Evolutionary conservation across 768 basidiomycete species (phyloP).

Genomic region (Grammothele lineata): DNA sequence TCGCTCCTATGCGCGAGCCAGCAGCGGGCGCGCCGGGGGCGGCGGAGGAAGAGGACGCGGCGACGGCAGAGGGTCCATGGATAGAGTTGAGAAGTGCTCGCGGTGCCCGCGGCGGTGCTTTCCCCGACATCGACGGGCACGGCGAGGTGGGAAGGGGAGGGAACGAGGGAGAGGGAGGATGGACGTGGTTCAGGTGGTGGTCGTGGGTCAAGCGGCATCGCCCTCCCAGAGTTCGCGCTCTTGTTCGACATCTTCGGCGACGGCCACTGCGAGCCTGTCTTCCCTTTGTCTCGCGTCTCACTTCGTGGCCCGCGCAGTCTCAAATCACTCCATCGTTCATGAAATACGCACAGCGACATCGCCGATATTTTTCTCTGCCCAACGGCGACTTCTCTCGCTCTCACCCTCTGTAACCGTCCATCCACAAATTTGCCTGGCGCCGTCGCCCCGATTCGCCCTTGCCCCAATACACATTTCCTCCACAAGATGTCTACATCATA

Average conservation of each 20-base stretch:
- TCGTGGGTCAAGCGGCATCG: slow-evolving; percentile 19
- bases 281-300: background rate
- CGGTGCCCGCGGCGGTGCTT: slow-evolving; percentile 72
- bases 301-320: background rate
- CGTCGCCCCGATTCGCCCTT: no score
- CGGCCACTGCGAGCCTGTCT: slow-evolving; percentile 11
- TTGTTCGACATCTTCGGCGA: slow-evolving; percentile 15
- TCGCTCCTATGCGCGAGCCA: slow-evolving; percentile 43
- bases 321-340: slow-evolving; percentile 9
- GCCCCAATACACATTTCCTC: no score
- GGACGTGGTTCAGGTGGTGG: slow-evolving; percentile 18
- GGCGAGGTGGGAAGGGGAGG: slow-evolving; percentile 6
- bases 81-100: slow-evolving; percentile 57
- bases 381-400: background rate
- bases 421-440: no score
- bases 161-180: background rate
- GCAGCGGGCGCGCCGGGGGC: slow-evolving; percentile 26
- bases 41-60: slow-evolving; percentile 30
- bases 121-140: slow-evolving; percentile 59
- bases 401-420: no score
- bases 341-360: slow-evolving; percentile 6
- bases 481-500: no score
- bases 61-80: slow-evolving; percentile 18
- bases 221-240: slow-evolving; percentile 16
- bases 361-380: background rate